These are phyloP conservation scores for Phlyctochytrium arcticum DNA, from an alignment of 192 early-diverging fungal species.

Conservation along the genomic window DNA sequence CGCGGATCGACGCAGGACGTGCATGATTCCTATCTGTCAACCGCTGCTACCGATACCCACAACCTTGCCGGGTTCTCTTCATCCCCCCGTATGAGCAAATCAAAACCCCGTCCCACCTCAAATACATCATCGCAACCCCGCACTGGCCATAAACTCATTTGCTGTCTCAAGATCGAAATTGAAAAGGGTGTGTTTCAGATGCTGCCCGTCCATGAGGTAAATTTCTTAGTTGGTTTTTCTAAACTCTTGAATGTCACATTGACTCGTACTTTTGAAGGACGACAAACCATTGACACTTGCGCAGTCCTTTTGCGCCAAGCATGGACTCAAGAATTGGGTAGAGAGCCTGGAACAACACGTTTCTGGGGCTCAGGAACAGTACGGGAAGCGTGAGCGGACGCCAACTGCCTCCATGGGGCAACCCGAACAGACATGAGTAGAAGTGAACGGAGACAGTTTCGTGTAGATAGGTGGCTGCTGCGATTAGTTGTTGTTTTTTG, in stretches of 20 bases:
- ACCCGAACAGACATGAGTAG: too few species aligned
- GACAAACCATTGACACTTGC: constrained; percentile 25
- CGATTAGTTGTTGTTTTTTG: too few species aligned
- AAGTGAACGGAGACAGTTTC: too few species aligned
- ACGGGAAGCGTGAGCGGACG: too few species aligned
- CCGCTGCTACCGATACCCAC: too few species aligned
- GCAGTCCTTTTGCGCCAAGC: constrained; percentile 17
- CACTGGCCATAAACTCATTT: constrained; percentile 25
- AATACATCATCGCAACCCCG: neutral
- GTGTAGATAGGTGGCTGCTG: too few species aligned
- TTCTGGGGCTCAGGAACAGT: constrained; percentile 12
- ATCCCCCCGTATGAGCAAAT: too few species aligned
- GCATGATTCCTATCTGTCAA: too few species aligned
- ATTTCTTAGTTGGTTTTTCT: neutral
- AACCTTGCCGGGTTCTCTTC: too few species aligned
- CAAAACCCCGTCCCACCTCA: too few species aligned
- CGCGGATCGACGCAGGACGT: too few species aligned
- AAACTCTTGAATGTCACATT: neutral
- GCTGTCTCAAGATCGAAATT: constrained; percentile 43
- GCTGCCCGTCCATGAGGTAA: constrained; percentile 43
- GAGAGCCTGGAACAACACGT: constrained; percentile 25
- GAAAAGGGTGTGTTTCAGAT: constrained; percentile 42
- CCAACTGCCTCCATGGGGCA: too few species aligned
- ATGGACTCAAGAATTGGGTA: constrained; percentile 16
- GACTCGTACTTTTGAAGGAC: neutral